These are phyloP conservation scores for Chaetomium olivaceum DNA, from an alignment of 2,329 filamentous ascomycete species.

Conservation along the genomic window DNA sequence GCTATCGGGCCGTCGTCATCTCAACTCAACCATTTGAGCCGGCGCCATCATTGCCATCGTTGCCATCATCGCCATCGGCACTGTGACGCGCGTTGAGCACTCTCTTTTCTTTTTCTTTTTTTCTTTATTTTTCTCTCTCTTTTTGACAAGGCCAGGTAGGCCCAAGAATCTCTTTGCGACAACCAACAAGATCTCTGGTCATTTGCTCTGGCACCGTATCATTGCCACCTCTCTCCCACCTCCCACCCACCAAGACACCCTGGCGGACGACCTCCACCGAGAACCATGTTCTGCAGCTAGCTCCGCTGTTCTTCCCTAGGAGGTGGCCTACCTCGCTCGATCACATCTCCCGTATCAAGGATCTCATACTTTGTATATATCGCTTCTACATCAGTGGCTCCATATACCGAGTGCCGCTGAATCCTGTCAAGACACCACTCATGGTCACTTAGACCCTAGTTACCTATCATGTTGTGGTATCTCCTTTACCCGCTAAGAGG, in stretches of 20 bases:
- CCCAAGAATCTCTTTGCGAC: background rate
- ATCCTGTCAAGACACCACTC: background rate
- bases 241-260: background rate
- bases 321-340: background rate
- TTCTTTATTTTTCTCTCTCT: background rate
- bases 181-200: background rate
- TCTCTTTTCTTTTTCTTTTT: background rate
- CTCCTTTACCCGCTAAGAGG: conserved; percentile 75
- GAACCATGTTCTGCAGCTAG: background rate
- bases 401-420: background rate
- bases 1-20: background rate
- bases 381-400: background rate
- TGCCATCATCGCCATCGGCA: too few relatives aligned
- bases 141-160: background rate
- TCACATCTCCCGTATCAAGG: background rate
- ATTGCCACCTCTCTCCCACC: background rate
- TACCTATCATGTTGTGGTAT: conserved; percentile 69
- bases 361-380: background rate
- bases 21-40: background rate
- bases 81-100: background rate
- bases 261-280: background rate
- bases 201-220: background rate
- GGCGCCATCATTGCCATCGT: background rate
- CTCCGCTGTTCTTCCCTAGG: background rate
- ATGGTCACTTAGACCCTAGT: conserved; percentile 33